phyloP scores from a whole-genome alignment of 2,329 filamentous ascomycete species.

The Didymosphaeria variabile region DNA sequence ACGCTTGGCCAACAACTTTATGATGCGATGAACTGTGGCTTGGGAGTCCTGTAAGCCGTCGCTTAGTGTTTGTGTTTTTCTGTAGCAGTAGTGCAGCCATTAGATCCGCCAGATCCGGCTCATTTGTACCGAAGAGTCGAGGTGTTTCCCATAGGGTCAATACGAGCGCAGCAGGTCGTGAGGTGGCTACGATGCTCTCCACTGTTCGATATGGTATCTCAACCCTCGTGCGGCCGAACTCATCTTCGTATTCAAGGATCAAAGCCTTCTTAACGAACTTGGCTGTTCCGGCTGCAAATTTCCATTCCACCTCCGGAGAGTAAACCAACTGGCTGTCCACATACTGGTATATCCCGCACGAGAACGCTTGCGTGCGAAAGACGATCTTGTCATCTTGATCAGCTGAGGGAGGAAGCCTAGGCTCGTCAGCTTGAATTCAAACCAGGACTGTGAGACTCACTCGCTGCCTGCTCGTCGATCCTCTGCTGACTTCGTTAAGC shows the following conservation, averaged over 20 bases:
- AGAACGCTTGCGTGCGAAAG: conserved; percentile 11
- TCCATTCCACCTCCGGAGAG: conserved; percentile 42
- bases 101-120: conserved; percentile 13
- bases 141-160: conserved; percentile 48
- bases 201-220: conserved; percentile 51
- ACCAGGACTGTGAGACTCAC: conserved; percentile 2
- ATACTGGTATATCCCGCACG: conserved; percentile 51
- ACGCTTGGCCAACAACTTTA: conserved; percentile 52
- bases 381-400: conserved; percentile 13
- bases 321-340: conserved; percentile 43
- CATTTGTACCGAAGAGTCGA: conserved; percentile 43
- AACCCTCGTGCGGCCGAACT: conserved; percentile 27
- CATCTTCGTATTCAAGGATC: conserved; percentile 29
- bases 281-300: conserved; percentile 48
- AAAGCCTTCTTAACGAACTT: conserved; percentile 41
- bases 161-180: conserved; percentile 33
- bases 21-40: conserved; percentile 45
- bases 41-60: conserved; percentile 22
- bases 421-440: neutral
- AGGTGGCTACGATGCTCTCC: conserved; percentile 43
- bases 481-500: conserved; percentile 16
- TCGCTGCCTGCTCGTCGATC: conserved; percentile 12
- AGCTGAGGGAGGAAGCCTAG: conserved; percentile 2
- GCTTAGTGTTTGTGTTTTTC: conserved; percentile 1
- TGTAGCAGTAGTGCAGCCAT: conserved; percentile 18